Base-by-base conservation (phyloP, 2,329 filamentous ascomycete species). In the Podosphaera aphanis region DNA sequence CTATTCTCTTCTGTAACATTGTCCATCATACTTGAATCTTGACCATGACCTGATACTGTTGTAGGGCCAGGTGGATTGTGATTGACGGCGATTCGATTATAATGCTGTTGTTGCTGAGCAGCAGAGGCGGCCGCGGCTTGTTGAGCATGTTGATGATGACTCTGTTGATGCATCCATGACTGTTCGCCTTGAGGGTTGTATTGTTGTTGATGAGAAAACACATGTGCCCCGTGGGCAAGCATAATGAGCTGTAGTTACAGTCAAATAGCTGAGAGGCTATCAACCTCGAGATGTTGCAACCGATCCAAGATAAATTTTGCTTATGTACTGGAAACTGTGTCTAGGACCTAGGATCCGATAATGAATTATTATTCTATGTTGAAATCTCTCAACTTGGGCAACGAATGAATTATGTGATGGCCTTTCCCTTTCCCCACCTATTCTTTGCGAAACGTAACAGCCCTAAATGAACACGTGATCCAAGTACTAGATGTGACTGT, bases 1-100 rank as follows among this genome's bases (percentile, higher is more conserved):
- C 84, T 74, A 62, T 93, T 93, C 60, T 94, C 88, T 60, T 94
- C 88, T 16, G 79, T 83, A 52, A 90, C 72, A 62, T 64, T 69
- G 33, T 73, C 73, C 56, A 83, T 79, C 56, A 79, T 66, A 51
- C 65, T 59, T 48, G 63, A 64, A 54, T 78, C 69, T 56, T 71
- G 69, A 29, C 63, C 62, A 51, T 77, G 71, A 43, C 60, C 61
- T 36, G 69, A 68, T 59, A 48, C 52, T 33, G 55, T 52, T 10
- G 52, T 48, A 35, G 56, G 51, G 10, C 56, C 59, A 45, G 56
- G 56, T 18, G 60, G 68, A 53, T 73, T 76, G 57, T 76, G 77
- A 52, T 68, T 75, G 56, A 71, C 70, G 40, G 79, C 72, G 54
- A 92, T 73, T 52, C 82, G 79, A 60, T 73, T 79, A 63, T 83